Evolutionary conservation across 441 rosid genomes (phyloP).

Genomic region (Eutrema salsugineum): DNA sequence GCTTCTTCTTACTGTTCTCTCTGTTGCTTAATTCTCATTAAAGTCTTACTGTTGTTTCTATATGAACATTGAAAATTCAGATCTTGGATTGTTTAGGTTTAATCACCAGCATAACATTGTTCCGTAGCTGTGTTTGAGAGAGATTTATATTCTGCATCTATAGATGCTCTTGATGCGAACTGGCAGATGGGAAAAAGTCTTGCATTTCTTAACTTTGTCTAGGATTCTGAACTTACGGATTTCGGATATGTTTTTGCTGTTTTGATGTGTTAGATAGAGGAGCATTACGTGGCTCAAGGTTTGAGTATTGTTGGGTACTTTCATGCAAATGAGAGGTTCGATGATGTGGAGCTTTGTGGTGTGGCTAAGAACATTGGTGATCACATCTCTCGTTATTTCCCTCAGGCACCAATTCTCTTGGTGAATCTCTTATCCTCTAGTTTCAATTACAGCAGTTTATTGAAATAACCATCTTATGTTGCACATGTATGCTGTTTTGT

Average conservation of each 20-base stretch:
- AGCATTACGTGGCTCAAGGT: slow-evolving; percentile 69
- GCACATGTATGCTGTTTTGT: slow-evolving; percentile 21
- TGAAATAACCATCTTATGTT: neutral
- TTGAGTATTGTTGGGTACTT: slow-evolving; percentile 81
- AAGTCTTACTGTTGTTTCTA: neutral
- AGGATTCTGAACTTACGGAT: neutral
- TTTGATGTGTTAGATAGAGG: slow-evolving; percentile 66
- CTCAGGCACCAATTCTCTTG: slow-evolving; percentile 73
- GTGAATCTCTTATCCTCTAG: slow-evolving; percentile 32
- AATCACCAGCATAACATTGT: neutral
- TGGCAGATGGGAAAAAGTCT: neutral
- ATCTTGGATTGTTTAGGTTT: slow-evolving; percentile 16
- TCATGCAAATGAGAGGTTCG: slow-evolving; percentile 91
- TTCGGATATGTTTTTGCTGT: neutral
- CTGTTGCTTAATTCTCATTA: neutral
- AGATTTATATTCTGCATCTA: neutral
- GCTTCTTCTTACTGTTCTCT: neutral
- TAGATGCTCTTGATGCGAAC: neutral
- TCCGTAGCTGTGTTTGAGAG: neutral
- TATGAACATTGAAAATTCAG: neutral
- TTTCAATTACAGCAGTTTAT: neutral
- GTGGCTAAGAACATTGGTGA: slow-evolving; percentile 92
- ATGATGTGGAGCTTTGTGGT: slow-evolving; percentile 67
- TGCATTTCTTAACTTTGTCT: neutral
- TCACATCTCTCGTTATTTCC: slow-evolving; percentile 77